Evolutionary conservation across 768 basidiomycete genomes (phyloP).

Genomic region (Mycena venus): DNA sequence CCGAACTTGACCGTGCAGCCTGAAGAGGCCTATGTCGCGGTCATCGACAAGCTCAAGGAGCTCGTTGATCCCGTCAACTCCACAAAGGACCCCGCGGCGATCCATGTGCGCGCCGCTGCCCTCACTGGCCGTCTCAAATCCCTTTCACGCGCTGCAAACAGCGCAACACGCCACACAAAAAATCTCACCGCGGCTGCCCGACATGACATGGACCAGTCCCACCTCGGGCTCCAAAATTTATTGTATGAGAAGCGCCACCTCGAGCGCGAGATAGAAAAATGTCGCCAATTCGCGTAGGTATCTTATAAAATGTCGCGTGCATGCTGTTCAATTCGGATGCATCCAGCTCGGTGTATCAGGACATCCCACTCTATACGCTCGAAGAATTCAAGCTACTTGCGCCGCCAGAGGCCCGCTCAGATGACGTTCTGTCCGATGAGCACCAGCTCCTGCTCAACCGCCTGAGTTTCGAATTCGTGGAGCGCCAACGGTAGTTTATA

Average conservation of each 20-base stretch:
- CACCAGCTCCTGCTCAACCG: slow-evolving; percentile 92
- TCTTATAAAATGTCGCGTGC: slow-evolving; percentile 8
- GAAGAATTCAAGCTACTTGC: slow-evolving; percentile 80
- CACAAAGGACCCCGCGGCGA: slow-evolving; percentile 60
- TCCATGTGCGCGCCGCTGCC: slow-evolving; percentile 78
- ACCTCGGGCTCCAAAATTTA: slow-evolving; percentile 88
- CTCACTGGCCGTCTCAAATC: slow-evolving; percentile 86
- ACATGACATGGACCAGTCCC: slow-evolving; percentile 91
- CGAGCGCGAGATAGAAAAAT: slow-evolving; percentile 93
- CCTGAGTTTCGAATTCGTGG: slow-evolving; percentile 87
- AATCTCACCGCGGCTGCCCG: slow-evolving; percentile 84
- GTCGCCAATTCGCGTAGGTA: slow-evolving; percentile 90
- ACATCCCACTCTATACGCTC: slow-evolving; percentile 79
- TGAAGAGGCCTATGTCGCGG: slow-evolving; percentile 54
- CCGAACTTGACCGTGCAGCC: slow-evolving; percentile 10
- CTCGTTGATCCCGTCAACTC: slow-evolving; percentile 64
- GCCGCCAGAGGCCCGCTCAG: slow-evolving; percentile 73
- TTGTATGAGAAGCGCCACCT: slow-evolving; percentile 92
- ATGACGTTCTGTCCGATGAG: slow-evolving; percentile 72
- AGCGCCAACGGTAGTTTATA: slow-evolving; percentile 81
- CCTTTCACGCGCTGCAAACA: slow-evolving; percentile 81
- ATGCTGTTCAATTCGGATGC: slow-evolving; percentile 11
- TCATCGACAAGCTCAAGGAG: slow-evolving; percentile 74
- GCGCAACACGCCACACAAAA: slow-evolving; percentile 73
- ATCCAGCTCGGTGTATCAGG: slow-evolving; percentile 88